phyloP scores from a whole-genome alignment of 768 basidiomycete genomes.

The Asterophora parasitica region DNA sequence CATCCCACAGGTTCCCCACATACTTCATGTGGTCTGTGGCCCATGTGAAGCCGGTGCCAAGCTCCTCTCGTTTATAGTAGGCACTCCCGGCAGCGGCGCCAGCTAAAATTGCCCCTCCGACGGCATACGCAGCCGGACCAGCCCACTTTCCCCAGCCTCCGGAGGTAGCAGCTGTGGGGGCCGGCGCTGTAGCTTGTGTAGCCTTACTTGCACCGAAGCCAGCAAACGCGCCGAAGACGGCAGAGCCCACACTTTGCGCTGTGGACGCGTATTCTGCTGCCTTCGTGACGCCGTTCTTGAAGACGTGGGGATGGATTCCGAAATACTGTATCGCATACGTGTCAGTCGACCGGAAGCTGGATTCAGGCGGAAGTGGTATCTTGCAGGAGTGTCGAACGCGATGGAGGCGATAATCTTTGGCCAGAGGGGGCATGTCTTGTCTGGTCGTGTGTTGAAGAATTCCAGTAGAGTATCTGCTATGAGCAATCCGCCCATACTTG shows the following conservation, averaged over 20 bases:
- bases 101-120: constrained; percentile 72
- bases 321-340: constrained; percentile 55
- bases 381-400: constrained; percentile 88
- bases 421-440: constrained; percentile 70
- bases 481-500: constrained; percentile 91
- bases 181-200: constrained; percentile 25
- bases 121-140: constrained; percentile 57
- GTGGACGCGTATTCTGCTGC: constrained; percentile 64
- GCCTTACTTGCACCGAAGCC: constrained; percentile 44
- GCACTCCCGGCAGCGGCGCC: constrained; percentile 83
- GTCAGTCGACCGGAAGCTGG: constrained; percentile 2
- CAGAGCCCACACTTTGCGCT: constrained; percentile 60
- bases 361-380: constrained; percentile 17
- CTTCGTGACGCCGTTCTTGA: constrained; percentile 79
- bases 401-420: constrained; percentile 81
- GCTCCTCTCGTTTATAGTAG: constrained; percentile 75
- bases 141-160: constrained; percentile 60
- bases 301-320: constrained; percentile 79
- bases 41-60: constrained; percentile 67
- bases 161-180: constrained; percentile 27
- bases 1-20: constrained; percentile 83
- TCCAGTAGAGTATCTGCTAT: constrained; percentile 79
- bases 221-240: constrained; percentile 53
- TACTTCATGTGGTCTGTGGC: constrained; percentile 88
- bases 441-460: constrained; percentile 63